Evolutionary conservation across 2,329 filamentous ascomycete species (phyloP).

Genomic region (Alternaria triticina): DNA sequence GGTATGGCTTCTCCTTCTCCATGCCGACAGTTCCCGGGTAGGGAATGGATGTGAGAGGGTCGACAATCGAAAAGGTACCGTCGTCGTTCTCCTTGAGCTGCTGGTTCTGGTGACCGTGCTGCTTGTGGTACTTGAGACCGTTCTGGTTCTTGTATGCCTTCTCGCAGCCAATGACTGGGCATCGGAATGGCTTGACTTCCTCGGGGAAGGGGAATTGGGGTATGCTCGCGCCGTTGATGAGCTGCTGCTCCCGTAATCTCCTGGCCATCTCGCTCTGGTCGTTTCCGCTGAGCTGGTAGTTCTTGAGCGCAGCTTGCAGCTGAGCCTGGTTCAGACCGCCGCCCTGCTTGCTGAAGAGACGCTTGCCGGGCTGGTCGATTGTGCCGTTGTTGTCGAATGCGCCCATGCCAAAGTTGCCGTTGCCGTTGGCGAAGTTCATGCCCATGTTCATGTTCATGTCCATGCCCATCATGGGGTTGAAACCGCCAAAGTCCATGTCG

Average conservation of each 20-base stretch:
- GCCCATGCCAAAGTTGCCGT: constrained; percentile 50
- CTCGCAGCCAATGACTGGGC: constrained; percentile 96
- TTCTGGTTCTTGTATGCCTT: constrained; percentile 99
- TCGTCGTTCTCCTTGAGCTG: constrained; percentile 96
- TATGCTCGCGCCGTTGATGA: constrained; percentile 59
- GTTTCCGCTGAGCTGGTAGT: constrained; percentile 69
- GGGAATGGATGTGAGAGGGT: constrained; percentile 90
- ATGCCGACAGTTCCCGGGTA: constrained; percentile 98
- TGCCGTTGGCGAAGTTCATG: constrained; percentile 39
- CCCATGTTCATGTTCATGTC: constrained; percentile 42
- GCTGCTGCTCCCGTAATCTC: constrained; percentile 68
- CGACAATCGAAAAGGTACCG: constrained; percentile 97
- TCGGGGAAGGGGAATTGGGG: constrained; percentile 62
- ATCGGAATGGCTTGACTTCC: constrained; percentile 97
- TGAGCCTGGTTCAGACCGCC: constrained; percentile 72
- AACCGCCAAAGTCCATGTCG: constrained; percentile 69
- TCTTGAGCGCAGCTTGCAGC: constrained; percentile 76
- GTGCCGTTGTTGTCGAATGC: constrained; percentile 51
- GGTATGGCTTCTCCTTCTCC: constrained; percentile 99
- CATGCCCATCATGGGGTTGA: constrained; percentile 46
- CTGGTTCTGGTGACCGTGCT: constrained; percentile 94
- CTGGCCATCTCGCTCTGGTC: constrained; percentile 75
- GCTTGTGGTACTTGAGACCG: constrained; percentile 88
- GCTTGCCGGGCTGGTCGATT: constrained; percentile 95
- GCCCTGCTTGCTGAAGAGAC: constrained; percentile 82